Evolutionary conservation across 441 rosid species (phyloP), one percentile per base, ranked within the genome.

Genomic region (Gossypium gossypioides): DNA sequence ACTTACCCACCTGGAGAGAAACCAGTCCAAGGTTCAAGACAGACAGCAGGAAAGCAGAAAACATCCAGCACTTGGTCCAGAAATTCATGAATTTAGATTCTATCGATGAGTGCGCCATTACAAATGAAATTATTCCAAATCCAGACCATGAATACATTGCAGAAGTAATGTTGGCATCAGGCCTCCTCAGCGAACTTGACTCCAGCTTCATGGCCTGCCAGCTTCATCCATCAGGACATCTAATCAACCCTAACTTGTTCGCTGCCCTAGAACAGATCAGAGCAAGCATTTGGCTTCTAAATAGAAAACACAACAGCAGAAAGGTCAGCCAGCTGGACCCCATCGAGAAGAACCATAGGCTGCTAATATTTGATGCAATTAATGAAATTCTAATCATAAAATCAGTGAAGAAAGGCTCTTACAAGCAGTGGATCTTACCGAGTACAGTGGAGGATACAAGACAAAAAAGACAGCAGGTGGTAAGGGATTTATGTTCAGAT

Each of bases 281-380:
- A 75, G 75, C 80, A 71, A 77, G 81, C 75, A 72, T 55, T 37
- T 27, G 40, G 80, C 72, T 54, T 73, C 57, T 72, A 60, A 75
- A 80, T 27, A 81, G 79, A 63, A 72, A 77, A 58, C 73, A 72
- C 50, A 74, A 27, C 42, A 67, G 77, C 29, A 65, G 71, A 72
- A 79, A 72, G 58, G 57, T 72, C 29, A 71, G 74, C 62, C 82
- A 76, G 66, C 58, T 72, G 6, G 79, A 86, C 65, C 68, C 66
- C 51, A 71, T 75, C 29, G 84, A 80, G 76, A 87, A 74, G 79
- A 77, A 76, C 79, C 81, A 73, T 72, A 87, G 97, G 80, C 87
- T 86, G 78, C 90, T 93, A 21, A 57, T 91, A 62, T 91, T 91
- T 50, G 96, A 96, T 81, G 82, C 83, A 67, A 87, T 86, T 71